Evolutionary conservation across 441 rosid genomes (phyloP), one percentile per base, ranked within the genome.

Genomic region (Gossypium gossypioides): DNA sequence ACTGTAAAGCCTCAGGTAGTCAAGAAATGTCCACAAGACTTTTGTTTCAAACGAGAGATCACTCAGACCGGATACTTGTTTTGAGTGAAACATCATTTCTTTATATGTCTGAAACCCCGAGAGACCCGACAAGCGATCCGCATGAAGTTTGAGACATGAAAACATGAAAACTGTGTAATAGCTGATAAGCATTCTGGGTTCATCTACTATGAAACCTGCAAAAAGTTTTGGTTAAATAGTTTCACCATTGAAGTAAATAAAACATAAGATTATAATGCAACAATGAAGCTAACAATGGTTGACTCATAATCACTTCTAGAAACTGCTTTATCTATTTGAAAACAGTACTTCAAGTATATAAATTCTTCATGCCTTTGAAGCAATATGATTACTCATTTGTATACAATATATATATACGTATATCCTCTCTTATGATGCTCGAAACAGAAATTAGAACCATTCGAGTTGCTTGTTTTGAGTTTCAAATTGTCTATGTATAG

Each of bases 21-120:
- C 95, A 6, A 89, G 79, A 83, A 86, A 75, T 58, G 95, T 89
- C 92, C 89, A 89, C 87, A 89, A 79, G 86, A 86, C 81, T 80
- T 86, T 89, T 27, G 88, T 89, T 81, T 89, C 91, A 77, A 86
- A 88, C 1, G 89, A 88, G 42, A 88, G 87, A 79, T 86, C 92
- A 74, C 82, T 85, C 87, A 86, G 84, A 54, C 83, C 84, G 66
- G 82, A 86, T 32, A 78, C 78, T 62, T 89, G 80, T 79, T 82
- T 84, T 24, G 83, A 83, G 67, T 85, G 87, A 74, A 79, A 82
- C 72, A 88, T 76, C 82, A 85, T 83, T 72, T 87, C 83, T 48
- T 60, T 84, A 80, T 86, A 88, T 24, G 85, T 81, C 72, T 81
- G 77, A 62, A 88, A 83, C 68, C 78, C 84, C 6, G 91, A 83